phyloP scores from a whole-genome alignment of 2,329 filamentous ascomycete genomes.

The Capronia coronata region DNA sequence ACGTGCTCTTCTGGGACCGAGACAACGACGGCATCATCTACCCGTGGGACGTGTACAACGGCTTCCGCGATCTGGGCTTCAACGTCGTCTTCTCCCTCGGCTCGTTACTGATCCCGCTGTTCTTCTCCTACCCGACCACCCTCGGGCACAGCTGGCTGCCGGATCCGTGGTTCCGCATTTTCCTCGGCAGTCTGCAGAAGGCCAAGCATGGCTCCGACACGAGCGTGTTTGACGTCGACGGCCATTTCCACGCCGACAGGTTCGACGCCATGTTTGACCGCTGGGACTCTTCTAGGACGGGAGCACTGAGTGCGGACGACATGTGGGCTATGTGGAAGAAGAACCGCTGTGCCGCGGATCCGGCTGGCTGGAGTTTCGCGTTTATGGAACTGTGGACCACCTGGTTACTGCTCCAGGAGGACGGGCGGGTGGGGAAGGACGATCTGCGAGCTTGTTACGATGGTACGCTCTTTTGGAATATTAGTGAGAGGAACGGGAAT shows the following conservation, averaged over 20 bases:
- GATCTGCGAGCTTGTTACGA: slow-evolving; percentile 31
- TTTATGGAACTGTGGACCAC: slow-evolving; percentile 30
- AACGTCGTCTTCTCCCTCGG: slow-evolving; percentile 34
- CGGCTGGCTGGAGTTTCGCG: slow-evolving; percentile 39
- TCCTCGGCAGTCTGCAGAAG: slow-evolving; percentile 37
- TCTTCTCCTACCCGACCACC: slow-evolving; percentile 44
- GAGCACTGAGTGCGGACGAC: slow-evolving; percentile 38
- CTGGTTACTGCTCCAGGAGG: slow-evolving; percentile 29
- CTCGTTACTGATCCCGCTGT: slow-evolving; percentile 37
- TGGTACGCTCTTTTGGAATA: slow-evolving; percentile 27
- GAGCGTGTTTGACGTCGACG: slow-evolving; percentile 42
- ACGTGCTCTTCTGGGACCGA: slow-evolving; percentile 46
- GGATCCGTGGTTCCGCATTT: slow-evolving; percentile 41
- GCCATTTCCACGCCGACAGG: slow-evolving; percentile 41
- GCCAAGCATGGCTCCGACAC: slow-evolving; percentile 42
- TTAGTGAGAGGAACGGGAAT: slow-evolving; percentile 10
- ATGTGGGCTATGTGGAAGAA: slow-evolving; percentile 37
- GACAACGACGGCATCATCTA: slow-evolving; percentile 49
- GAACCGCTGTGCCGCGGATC: slow-evolving; percentile 40
- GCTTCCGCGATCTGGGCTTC: slow-evolving; percentile 44
- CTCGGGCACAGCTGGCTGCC: slow-evolving; percentile 37
- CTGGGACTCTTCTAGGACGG: slow-evolving; percentile 37
- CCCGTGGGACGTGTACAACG: slow-evolving; percentile 46
- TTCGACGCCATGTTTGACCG: slow-evolving; percentile 47
- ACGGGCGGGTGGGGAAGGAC: slow-evolving; percentile 31